These are phyloP conservation scores for Gastrodia elata DNA, from an alignment of 106 monocot species.

Conservation along the genomic window DNA sequence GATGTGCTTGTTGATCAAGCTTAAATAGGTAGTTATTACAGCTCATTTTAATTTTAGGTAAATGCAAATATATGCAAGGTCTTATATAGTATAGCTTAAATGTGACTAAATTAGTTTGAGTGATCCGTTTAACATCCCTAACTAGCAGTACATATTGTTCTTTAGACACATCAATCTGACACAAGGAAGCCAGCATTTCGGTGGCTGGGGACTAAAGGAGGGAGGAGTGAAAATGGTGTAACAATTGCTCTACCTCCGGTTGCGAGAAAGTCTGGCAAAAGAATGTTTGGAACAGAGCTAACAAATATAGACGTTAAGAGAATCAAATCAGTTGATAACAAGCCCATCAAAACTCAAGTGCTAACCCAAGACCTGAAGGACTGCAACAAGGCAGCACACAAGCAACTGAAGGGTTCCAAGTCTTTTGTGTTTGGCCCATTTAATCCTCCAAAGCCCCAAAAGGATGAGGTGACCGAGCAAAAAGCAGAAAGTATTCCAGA, in stretches of 20 bases:
- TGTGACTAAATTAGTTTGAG: no score
- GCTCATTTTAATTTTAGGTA: no score
- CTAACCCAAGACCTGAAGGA: conserved; percentile 27
- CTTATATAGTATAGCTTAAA: no score
- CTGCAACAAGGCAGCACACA: conserved; percentile 56
- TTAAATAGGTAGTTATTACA: no score
- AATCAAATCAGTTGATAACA: conserved; percentile 30
- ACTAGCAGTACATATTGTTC: background rate
- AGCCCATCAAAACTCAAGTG: conserved; percentile 17
- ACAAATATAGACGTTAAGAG: conserved; percentile 63
- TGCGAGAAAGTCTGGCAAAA: conserved; percentile 33
- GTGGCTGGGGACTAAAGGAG: conserved; percentile 57
- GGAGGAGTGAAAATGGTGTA: conserved; percentile 24
- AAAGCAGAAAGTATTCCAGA: conserved; percentile 17
- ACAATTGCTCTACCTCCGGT: conserved; percentile 22
- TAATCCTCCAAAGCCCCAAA: conserved; percentile 21
- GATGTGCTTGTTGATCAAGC: no score
- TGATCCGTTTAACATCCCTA: no score
- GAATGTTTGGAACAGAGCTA: conserved; percentile 74
- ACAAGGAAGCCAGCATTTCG: conserved; percentile 85
- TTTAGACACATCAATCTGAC: conserved; percentile 66
- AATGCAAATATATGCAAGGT: no score
- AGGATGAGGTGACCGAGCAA: conserved; percentile 1
- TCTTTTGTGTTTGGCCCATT: conserved; percentile 79
- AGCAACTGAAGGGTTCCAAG: conserved; percentile 38